Evolutionary conservation across 1,139 yeast genomes (phyloP).

Genomic region (Lodderomyces pseudojiufengensis): DNA sequence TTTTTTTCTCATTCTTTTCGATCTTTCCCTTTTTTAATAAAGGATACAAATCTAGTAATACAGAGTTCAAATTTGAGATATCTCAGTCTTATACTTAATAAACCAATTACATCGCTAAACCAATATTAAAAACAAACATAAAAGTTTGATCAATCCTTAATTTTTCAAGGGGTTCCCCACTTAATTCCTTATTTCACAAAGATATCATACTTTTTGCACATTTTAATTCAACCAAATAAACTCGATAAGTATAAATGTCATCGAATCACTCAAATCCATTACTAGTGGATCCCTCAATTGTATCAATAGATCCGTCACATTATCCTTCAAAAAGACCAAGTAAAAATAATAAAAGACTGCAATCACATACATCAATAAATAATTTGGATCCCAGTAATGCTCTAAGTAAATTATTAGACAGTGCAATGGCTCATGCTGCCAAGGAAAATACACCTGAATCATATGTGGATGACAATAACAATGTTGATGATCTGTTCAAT

Average conservation of each 20-base stretch:
- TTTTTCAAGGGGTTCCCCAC: too few species aligned
- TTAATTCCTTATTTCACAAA: too few species aligned
- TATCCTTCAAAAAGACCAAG: constrained; percentile 8
- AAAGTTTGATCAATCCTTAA: neutral
- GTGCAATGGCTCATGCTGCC: constrained; percentile 48
- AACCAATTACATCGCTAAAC: too few species aligned
- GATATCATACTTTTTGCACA: too few species aligned
- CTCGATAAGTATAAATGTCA: constrained; percentile 10
- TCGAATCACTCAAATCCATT: constrained; percentile 19
- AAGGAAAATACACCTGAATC: constrained; percentile 43
- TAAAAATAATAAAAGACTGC: neutral
- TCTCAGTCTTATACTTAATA: too few species aligned
- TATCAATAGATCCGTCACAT: constrained; percentile 16
- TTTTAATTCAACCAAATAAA: too few species aligned
- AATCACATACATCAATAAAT: constrained; percentile 9
- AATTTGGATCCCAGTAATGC: constrained; percentile 34
- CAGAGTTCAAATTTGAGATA: too few species aligned
- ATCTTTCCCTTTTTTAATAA: too few species aligned
- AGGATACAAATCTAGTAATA: too few species aligned
- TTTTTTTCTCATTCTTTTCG: too few species aligned
- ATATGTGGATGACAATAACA: neutral
- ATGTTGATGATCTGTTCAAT: neutral
- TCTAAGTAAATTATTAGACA: constrained; percentile 39
- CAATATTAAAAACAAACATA: too few species aligned
- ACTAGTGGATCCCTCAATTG: constrained; percentile 35